Evolutionary conservation across 225 moss, liverwort and hornwort species (phyloP), one percentile per base, ranked within the genome.

Genomic region (Marchantia polymorpha): DNA sequence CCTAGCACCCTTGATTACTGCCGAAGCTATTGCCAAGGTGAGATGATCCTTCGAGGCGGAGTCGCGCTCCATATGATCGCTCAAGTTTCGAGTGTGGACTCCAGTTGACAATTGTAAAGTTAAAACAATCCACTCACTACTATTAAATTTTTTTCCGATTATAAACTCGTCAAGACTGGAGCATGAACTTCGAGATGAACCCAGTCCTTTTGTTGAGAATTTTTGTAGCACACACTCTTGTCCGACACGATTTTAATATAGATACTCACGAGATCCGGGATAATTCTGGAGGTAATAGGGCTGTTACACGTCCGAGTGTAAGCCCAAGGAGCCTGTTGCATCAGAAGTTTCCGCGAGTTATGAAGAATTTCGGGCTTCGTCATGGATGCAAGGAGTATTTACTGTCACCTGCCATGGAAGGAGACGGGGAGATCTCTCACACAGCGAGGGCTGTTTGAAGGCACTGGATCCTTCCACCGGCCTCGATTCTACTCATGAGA

Each of bases 1-100:
- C 29, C 91, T 99, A 83, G 99, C 93, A 61, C 91, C 87, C 4
- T 20, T 12, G 65, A 77, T 74, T 70, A 77, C 83, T 39, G 80
- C 64, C 68, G 72, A 79, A 69, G 77, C 74, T 7, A 14, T 77
- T 74, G 61, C 72, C 59, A 48, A 48, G 10, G 9, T 75, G 56
- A 85, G 31, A 64, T 61, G 49, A 71, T 76, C 51, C 13, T 27
- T 73, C n/a, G 14, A 54, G 54, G 26, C n/a, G 73, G 73, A 64
- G 77, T 77, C 59, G 26, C 54, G 10, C 22, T n/a, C 54, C 54
- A 54, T 29, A 14, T 29, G 13, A 52, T 12, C 25, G 29, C 73
- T 26, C 9, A 73, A 2, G 22, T 25, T 49, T 73, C 73, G 23
- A 20, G 73, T 23, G 25, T 73, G 73, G 73, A 52, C 52, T n/a